Evolutionary conservation across 352 stramenopile genomes (phyloP).

Genomic region (Globisporangium mamillatum): DNA sequence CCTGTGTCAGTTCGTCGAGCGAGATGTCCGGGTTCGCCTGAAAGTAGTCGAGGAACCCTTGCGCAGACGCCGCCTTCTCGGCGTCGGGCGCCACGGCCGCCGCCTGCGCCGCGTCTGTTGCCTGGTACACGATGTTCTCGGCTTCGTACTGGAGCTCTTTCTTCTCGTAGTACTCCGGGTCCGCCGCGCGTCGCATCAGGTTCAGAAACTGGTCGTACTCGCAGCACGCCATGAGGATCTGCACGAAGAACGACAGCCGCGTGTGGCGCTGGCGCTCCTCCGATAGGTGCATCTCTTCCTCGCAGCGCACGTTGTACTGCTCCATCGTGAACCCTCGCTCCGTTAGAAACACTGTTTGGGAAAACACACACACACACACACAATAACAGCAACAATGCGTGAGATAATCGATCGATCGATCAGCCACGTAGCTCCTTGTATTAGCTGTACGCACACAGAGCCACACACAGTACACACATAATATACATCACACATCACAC

Average conservation of each 20-base stretch:
- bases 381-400: background rate
- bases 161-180: conserved; percentile 82
- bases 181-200: conserved; percentile 73
- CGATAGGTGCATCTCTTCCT: conserved; percentile 67
- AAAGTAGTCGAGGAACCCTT: conserved; percentile 73
- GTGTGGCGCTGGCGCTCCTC: conserved; percentile 76
- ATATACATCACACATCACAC: background rate
- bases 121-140: conserved; percentile 58
- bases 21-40: conserved; percentile 65
- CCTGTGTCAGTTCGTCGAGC: conserved; percentile 65
- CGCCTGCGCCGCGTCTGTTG: conserved; percentile 34
- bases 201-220: conserved; percentile 87
- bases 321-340: conserved; percentile 69
- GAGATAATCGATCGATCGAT: background rate
- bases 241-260: conserved; percentile 75
- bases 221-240: conserved; percentile 72
- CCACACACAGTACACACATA: background rate
- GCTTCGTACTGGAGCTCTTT: conserved; percentile 70
- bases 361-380: background rate
- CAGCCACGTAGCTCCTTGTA: background rate
- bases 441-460: background rate
- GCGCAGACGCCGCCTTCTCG: conserved; percentile 37
- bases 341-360: conserved; percentile 36
- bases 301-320: conserved; percentile 63
- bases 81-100: conserved; percentile 22